These are phyloP conservation scores for Vitis rotundifolia DNA, from an alignment of 164 flowering plant species.

Conservation along the genomic window DNA sequence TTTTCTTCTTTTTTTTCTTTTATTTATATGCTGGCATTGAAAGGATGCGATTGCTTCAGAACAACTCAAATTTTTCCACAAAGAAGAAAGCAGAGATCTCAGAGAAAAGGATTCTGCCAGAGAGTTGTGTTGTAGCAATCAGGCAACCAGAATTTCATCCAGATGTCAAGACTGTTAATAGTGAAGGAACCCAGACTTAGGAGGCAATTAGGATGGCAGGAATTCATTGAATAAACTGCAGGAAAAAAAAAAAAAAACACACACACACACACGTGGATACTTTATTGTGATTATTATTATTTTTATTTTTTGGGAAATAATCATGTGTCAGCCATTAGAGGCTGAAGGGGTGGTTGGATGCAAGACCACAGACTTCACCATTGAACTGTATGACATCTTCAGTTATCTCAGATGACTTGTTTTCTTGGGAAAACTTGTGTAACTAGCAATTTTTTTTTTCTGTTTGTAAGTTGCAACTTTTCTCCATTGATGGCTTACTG, in stretches of 20 bases:
- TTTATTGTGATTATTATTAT: neutral
- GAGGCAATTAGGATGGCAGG: conserved; percentile 1
- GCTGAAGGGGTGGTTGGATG: too few relatives aligned
- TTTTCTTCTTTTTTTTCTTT: neutral
- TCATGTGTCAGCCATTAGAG: too few relatives aligned
- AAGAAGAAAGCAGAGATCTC: neutral
- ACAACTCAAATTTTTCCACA: neutral
- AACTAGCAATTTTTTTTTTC: conserved; percentile 9
- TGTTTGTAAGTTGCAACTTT: neutral
- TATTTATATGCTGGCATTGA: neutral
- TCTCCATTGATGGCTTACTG: too few relatives aligned
- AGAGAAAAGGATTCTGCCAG: neutral
- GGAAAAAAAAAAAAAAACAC: neutral
- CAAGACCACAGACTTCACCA: too few relatives aligned
- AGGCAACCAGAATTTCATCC: neutral
- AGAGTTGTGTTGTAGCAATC: neutral
- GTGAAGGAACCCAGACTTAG: neutral
- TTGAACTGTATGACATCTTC: too few relatives aligned
- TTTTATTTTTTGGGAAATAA: too few relatives aligned
- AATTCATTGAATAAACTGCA: neutral
- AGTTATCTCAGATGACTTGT: neutral
- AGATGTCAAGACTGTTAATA: neutral
- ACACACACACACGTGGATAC: neutral
- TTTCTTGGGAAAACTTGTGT: neutral
- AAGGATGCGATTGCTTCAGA: neutral